Evolutionary conservation across 169 alveolate genomes (phyloP).

Genomic region (Plasmodium cynomolgi): DNA sequence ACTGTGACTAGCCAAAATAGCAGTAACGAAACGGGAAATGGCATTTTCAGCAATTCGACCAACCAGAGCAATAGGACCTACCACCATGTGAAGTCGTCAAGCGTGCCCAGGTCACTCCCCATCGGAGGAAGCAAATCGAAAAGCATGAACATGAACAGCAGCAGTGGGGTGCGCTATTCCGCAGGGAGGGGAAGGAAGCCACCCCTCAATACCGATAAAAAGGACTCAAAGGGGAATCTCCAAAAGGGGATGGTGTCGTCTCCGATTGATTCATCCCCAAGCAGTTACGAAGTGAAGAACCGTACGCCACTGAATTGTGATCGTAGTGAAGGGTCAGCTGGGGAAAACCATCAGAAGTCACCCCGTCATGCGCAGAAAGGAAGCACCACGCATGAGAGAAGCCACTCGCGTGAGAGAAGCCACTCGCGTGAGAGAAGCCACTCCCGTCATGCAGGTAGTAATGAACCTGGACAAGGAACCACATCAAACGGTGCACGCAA

Average conservation of each 20-base stretch:
- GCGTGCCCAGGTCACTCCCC: slow-evolving; percentile 3
- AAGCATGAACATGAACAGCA: background rate
- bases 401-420: too few species aligned
- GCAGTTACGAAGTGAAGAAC: background rate
- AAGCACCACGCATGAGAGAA: background rate
- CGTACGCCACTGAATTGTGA: background rate
- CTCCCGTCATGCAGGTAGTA: background rate
- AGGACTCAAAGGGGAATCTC: background rate
- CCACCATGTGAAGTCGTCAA: background rate
- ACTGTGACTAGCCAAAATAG: background rate
- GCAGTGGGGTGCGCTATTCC: background rate
- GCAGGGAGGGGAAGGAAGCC: background rate
- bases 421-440: background rate
- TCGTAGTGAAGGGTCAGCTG: background rate
- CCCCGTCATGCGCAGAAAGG: background rate
- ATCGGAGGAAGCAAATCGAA: background rate
- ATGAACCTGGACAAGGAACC: background rate
- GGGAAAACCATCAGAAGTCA: background rate
- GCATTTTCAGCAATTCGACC: background rate
- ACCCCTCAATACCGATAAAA: background rate
- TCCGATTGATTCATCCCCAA: background rate
- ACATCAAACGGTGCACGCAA: background rate
- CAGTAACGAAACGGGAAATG: slow-evolving; percentile 8
- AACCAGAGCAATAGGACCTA: background rate
- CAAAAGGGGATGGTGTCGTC: background rate